Base-by-base conservation (phyloP, 805 yeast species). In the Lachancea fermentati region DNA sequence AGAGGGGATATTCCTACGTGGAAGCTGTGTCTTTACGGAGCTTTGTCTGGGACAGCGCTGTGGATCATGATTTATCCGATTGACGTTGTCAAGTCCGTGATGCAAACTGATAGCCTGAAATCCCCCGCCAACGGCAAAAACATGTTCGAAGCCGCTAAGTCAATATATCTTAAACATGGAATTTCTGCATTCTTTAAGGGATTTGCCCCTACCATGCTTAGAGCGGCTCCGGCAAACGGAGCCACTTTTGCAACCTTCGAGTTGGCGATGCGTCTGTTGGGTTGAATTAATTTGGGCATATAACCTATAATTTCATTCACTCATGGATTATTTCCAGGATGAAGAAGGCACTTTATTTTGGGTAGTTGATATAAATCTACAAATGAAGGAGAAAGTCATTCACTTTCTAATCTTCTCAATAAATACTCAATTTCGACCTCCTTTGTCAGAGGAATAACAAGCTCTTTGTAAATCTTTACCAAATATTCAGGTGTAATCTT, bases 171-270 rank as follows among this genome's bases (percentile, higher is more conserved):
- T 36, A 69, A 71, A 8, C 66, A 71, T 41, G 97, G 97, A 18
- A 47, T 79, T 29, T 69, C 71, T 44, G 95, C 95, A 0, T 84
- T 91, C 57, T 83, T 85, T 67, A 82, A 81, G 63, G 98, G 98
- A 1, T 89, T 93, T 58, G 67, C 80, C 13, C 97, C 98, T 34
- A 89, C 97, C 0, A 78, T 93, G 45, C 67, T 93, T 49, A 83
- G 98, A 67, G 97, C 98, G 38, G 96, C 96, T 2, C 98, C 98
- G 2, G 98, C 95, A 8, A 93, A 93, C 58, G 98, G 96, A 29
- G 95, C 94, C 25, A 93, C 98, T 0, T 93, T 93, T 67, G 85
- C 87, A 35, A 89, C 95, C 2, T 93, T 93, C 59, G 98, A 93
- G 64, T 63, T 85, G 39, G 85, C 95, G 3, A 84, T 89, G 85